Conservation (phyloP, 2,329 filamentous ascomycete species). For the Aspergillus alliaceus region DNA sequence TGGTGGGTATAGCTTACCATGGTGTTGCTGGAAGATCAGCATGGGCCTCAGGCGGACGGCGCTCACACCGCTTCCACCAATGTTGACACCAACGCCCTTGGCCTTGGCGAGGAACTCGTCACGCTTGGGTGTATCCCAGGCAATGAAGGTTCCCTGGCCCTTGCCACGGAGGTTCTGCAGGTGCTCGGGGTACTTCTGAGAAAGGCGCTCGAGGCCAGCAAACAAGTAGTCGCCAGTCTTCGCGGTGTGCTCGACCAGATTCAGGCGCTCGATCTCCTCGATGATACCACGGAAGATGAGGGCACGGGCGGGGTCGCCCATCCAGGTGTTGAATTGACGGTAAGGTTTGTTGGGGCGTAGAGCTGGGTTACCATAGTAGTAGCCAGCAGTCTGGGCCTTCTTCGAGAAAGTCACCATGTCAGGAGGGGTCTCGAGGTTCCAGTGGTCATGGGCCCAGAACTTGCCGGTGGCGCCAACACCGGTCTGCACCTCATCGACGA, state of each 20-base stretch:
- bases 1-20: constrained; percentile 54
- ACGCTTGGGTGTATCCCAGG: constrained; percentile 79
- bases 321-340: constrained; percentile 97
- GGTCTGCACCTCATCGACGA: constrained; percentile 93
- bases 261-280: constrained; percentile 72
- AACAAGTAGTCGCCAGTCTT: constrained; percentile 77
- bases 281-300: constrained; percentile 85
- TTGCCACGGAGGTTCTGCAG: constrained; percentile 84
- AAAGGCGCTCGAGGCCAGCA: constrained; percentile 65
- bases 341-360: constrained; percentile 90
- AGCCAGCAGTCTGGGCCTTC: constrained; percentile 91
- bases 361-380: constrained; percentile 80
- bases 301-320: constrained; percentile 85
- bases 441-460: constrained; percentile 98
- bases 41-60: constrained; percentile 84
- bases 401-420: constrained; percentile 96
- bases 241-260: constrained; percentile 78
- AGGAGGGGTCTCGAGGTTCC: constrained; percentile 74
- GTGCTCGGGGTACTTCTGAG: constrained; percentile 69
- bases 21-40: constrained; percentile 88
- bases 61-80: constrained; percentile 74
- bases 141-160: constrained; percentile 87
- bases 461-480: constrained; percentile 89
- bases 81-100: constrained; percentile 80
- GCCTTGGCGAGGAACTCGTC: constrained; percentile 77